A percentile compares a stretch with the other conserved stretches of the same genome.
phyloP scores from a whole-genome alignment of 768 basidiomycete species.

The Rhizopogon sp. region DNA sequence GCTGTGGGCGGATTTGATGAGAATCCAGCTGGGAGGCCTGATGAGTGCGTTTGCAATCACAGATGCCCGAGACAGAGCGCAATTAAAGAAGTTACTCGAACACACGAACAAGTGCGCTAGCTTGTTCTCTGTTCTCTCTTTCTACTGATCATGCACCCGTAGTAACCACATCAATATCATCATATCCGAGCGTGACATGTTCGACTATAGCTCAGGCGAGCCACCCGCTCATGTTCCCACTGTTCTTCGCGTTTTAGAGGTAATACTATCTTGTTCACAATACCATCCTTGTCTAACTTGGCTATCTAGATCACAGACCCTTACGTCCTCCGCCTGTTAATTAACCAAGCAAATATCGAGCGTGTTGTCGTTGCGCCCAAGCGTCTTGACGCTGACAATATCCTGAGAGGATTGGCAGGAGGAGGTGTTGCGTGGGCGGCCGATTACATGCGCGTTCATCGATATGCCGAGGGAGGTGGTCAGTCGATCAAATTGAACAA shows the following conservation, averaged over 20 bases:
- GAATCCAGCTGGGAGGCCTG: conserved; percentile 48
- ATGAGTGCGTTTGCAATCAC: conserved; percentile 76
- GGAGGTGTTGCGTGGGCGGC: conserved; percentile 61
- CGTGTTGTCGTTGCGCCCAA: conserved; percentile 56
- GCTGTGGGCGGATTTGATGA: conserved; percentile 63
- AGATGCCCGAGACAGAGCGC: conserved; percentile 53
- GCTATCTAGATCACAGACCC: conserved; percentile 62
- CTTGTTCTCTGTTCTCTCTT: conserved; percentile 8
- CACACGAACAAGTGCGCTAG: conserved; percentile 58
- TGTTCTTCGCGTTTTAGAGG: conserved; percentile 77
- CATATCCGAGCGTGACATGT: conserved; percentile 67
- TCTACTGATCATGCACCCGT: neutral
- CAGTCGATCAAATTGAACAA: conserved; percentile 37
- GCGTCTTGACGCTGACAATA: conserved; percentile 59
- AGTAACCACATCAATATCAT: conserved; percentile 52
- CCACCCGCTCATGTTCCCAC: conserved; percentile 60
- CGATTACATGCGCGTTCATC: conserved; percentile 58
- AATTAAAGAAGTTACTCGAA: conserved; percentile 53
- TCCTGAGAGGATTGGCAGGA: conserved; percentile 36
- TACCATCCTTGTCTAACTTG: neutral
- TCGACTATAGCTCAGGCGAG: conserved; percentile 77
- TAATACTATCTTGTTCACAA: conserved; percentile 27
- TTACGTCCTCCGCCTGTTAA: conserved; percentile 73
- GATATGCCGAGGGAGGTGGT: conserved; percentile 67
- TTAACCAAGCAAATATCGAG: conserved; percentile 75